Evolutionary conservation across 2,329 filamentous ascomycete genomes (phyloP).

Genomic region (Colletotrichum sansevieriae): DNA sequence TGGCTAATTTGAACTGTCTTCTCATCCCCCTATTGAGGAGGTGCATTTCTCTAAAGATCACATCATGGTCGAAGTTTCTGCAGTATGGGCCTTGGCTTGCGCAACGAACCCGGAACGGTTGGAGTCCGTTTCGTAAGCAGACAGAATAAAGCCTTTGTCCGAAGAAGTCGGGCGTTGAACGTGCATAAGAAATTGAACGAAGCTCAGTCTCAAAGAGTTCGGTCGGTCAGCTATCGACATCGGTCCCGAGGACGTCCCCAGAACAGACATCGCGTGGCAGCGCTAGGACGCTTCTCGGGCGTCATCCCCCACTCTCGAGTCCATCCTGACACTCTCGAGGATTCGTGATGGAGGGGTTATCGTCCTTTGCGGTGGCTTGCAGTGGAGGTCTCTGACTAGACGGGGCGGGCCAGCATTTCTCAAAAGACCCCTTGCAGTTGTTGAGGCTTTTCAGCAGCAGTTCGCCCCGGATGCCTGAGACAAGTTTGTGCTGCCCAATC

Average conservation of each 20-base stretch:
- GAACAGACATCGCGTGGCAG: slow-evolving; percentile 11
- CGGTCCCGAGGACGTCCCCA: slow-evolving; percentile 31
- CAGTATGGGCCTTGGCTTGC: slow-evolving; percentile 11
- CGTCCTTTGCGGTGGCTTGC: slow-evolving; percentile 37
- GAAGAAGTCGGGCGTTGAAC: slow-evolving; percentile 11
- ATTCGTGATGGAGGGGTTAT: slow-evolving; percentile 28
- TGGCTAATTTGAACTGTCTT: too few relatives aligned
- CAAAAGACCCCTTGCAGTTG: slow-evolving; percentile 15
- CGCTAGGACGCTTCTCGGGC: slow-evolving; percentile 31
- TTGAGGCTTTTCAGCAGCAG: slow-evolving; percentile 10
- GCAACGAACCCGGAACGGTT: neutral
- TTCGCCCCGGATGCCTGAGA: slow-evolving; percentile 32
- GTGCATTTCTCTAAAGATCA: too few relatives aligned
- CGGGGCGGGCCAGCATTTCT: slow-evolving; percentile 7
- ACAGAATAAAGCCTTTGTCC: slow-evolving; percentile 12
- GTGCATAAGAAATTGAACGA: slow-evolving; percentile 24
- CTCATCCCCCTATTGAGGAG: too few relatives aligned
- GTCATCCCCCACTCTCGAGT: slow-evolving; percentile 26
- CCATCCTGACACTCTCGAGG: slow-evolving; percentile 19
- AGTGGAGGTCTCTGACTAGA: slow-evolving; percentile 6
- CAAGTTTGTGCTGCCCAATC: slow-evolving; percentile 15
- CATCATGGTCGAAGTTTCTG: too few relatives aligned
- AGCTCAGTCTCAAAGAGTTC: slow-evolving; percentile 25
- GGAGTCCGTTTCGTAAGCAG: slow-evolving; percentile 8
- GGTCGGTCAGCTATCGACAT: slow-evolving; percentile 18